Evolutionary conservation across 2,329 filamentous ascomycete species (phyloP).

Genomic region (Elsinoe fawcettii): DNA sequence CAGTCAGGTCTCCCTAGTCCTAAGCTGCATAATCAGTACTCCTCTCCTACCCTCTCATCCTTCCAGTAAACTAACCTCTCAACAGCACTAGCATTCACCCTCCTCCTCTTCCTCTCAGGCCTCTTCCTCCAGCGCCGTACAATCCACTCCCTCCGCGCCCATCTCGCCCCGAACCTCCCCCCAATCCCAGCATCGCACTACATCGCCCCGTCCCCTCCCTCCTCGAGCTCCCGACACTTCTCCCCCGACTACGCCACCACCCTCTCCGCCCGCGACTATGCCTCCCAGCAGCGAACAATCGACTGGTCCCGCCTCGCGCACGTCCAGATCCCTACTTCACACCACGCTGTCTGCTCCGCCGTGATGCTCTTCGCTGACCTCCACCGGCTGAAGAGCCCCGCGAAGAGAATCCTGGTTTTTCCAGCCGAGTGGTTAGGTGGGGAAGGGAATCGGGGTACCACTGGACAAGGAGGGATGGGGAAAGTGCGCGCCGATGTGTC

Average conservation of each 20-base stretch:
- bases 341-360: slow-evolving; percentile 42
- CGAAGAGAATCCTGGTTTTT: slow-evolving; percentile 39
- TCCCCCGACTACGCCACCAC: not conserved
- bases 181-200: slow-evolving; percentile 4
- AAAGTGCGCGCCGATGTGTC: slow-evolving; percentile 29
- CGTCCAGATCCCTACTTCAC: slow-evolving; percentile 39
- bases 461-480: slow-evolving; percentile 25
- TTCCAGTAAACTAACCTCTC: not conserved
- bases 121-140: slow-evolving; percentile 84
- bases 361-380: slow-evolving; percentile 44
- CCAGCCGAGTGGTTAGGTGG: slow-evolving; percentile 31
- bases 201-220: not conserved
- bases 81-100: slow-evolving; percentile 64
- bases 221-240: not conserved
- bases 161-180: slow-evolving; percentile 22
- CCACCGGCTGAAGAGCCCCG: slow-evolving; percentile 38
- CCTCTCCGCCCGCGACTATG: not conserved
- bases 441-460: not conserved
- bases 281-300: slow-evolving; percentile 42
- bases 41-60: slow-evolving; percentile 14
- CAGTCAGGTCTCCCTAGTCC: slow-evolving; percentile 60
- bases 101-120: slow-evolving; percentile 77
- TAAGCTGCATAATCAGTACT: slow-evolving; percentile 58
- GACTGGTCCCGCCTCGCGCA: slow-evolving; percentile 45
- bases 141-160: slow-evolving; percentile 44